These are phyloP conservation scores for Arthrobotrys sinensis DNA, from an alignment of 2,329 filamentous ascomycete species.

Conservation along the genomic window DNA sequence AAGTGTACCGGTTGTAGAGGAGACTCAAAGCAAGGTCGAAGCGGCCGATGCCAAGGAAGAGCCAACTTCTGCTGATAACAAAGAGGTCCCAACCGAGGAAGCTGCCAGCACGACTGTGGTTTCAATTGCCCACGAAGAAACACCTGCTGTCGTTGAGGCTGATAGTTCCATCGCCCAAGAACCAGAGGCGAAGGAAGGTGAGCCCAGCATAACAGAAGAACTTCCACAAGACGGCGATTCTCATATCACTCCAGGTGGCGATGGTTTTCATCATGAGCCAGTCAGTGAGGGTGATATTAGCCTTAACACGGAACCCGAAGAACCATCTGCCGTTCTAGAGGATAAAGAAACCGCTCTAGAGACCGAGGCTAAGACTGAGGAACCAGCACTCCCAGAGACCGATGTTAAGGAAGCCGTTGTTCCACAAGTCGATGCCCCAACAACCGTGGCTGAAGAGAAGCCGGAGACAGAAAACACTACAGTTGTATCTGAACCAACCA, in stretches of 20 bases:
- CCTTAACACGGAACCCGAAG: constrained; percentile 9
- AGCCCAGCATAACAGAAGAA: no score
- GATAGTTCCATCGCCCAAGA: constrained; percentile 11
- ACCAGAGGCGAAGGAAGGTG: constrained; percentile 25
- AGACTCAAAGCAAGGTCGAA: constrained; percentile 5
- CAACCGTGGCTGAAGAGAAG: constrained; percentile 16
- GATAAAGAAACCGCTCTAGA: not conserved
- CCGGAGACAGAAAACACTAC: constrained; percentile 1
- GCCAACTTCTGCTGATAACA: constrained; percentile 5
- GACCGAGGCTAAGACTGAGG: constrained; percentile 25
- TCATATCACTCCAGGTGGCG: not conserved
- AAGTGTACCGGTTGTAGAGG: not conserved
- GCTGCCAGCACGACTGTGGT: not conserved
- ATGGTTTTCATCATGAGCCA: not conserved
- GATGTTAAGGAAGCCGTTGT: constrained; percentile 7
- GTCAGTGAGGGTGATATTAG: not conserved
- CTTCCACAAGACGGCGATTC: not conserved
- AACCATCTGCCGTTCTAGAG: constrained; percentile 10
- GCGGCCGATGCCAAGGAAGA: constrained; percentile 14
- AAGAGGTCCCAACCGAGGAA: constrained; percentile 10
- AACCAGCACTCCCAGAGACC: constrained; percentile 17
- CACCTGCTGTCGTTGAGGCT: constrained; percentile 2
- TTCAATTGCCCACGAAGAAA: not conserved
- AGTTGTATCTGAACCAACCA: constrained; percentile 2
- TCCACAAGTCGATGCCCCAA: constrained; percentile 20